Evolutionary conservation across 2,329 filamentous ascomycete genomes (phyloP), one percentile per base, ranked within the genome.

Genomic region (Colletotrichum shisoi): DNA sequence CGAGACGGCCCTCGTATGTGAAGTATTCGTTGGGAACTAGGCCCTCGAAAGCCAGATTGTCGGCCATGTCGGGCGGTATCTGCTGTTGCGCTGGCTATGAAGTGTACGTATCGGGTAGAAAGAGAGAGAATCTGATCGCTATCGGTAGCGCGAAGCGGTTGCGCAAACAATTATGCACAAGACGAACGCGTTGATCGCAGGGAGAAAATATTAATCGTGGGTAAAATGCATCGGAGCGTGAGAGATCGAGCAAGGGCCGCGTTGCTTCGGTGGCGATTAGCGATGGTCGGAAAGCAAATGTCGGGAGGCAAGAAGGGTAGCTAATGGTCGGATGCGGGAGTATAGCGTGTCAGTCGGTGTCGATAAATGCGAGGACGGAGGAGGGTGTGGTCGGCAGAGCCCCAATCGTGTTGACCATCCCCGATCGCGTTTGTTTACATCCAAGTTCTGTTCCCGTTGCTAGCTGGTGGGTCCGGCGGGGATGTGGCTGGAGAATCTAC

Each of bases 1-100:
- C 89, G 42, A 97, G 80, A 54, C 95, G 92, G 72, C 89, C 90
- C 71, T 93, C 88, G 71, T 89, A 89, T 17, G 90, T 91, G 71
- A 85, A 82, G 75, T 83, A 88, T 63, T 84, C 81, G 44, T 82
- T 51, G 4, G 65, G 62, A 0, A 68, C 65, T 17, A 51, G 15
- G 49, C 65, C 77, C 69, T 70, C 67, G 45, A 69, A 63, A 19
- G 67, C 46, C 59, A 67, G n/a, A 15, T 49, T 58, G 11, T 58
- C 53, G 21, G 61, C 44, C 61, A 69, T 69, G 8, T 9, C 46
- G 42, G 48, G 4, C 57, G 19, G 17, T 15, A 15, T 27, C 39
- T 6, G 64, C 24, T 6, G 39, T 15, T 48, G 11, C 4, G 27
- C 2, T 15, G 42, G 34, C 42, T 19, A 37, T 21, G 15, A 44